phyloP scores from a whole-genome alignment of 148 eudicot genomes.

The Persicaria tinctoria region DNA sequence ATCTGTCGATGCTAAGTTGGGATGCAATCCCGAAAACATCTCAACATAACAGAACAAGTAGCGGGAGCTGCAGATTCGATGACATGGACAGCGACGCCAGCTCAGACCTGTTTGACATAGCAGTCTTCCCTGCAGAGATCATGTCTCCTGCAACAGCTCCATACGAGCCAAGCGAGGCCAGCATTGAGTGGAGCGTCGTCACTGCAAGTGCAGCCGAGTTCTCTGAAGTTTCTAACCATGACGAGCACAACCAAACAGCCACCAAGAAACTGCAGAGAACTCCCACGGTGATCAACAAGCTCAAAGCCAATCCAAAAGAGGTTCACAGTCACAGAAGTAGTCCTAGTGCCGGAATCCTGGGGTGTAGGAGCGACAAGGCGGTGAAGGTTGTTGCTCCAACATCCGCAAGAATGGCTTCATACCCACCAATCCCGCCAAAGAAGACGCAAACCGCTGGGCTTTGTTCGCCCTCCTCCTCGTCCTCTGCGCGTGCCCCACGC shows the following conservation, averaged over 20 bases:
- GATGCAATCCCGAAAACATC: constrained; percentile 59
- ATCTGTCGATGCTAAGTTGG: constrained; percentile 62
- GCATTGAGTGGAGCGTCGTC: constrained; percentile 86
- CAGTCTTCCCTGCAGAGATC: constrained; percentile 12
- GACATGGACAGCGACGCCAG: constrained; percentile 66
- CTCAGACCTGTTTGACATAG: constrained; percentile 76
- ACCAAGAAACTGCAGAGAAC: too few species aligned
- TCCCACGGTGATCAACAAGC: background rate
- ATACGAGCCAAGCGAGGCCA: constrained; percentile 77
- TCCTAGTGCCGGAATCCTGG: background rate
- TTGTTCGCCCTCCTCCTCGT: background rate
- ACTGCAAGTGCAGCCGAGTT: constrained; percentile 74
- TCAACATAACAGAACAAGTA: constrained; percentile 21
- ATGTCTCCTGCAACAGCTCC: background rate
- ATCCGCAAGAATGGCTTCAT: background rate
- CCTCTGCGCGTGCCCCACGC: constrained; percentile 6
- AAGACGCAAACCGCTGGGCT: background rate
- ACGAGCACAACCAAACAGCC: background rate
- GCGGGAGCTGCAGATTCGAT: constrained; percentile 18
- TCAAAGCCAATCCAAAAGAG: background rate
- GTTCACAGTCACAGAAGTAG: background rate
- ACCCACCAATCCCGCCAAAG: constrained; percentile 6
- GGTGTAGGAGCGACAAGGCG: constrained; percentile 5
- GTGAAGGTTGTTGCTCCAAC: background rate
- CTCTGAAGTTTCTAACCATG: constrained; percentile 33